Evolutionary conservation across 2,329 filamentous ascomycete genomes (phyloP), one percentile per base, ranked within the genome.

Genomic region (Fusarium concolor): DNA sequence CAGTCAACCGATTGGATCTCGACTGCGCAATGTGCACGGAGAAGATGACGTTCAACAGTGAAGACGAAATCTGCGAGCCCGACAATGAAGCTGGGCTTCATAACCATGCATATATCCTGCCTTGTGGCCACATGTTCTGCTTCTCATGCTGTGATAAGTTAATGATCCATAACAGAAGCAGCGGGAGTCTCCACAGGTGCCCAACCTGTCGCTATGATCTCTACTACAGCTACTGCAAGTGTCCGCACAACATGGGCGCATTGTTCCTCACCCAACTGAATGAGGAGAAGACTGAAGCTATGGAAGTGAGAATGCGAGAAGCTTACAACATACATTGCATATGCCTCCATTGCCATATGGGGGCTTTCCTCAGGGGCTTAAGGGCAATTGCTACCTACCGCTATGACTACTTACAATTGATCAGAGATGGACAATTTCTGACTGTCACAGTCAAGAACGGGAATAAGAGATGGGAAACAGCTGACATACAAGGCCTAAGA

Each of bases 51-150:
- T 4, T 17, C 1, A 18, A 35, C 7, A 31, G 20, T 10, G 38
- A 59, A 3, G 24, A 54, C 4, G 7, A 22, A 2, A 7, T n/a
- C 8, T 5, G 14, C 22, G 29, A 42, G 2, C 26, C 10, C 17
- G 5, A 33, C 2, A 12, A 31, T 43, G 31, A 6, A 33, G 11
- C 20, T 15, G 14, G 24, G 14, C 11, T 56, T 41, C 29, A 37
- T 12, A 39, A 51, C 1, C 18, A 20, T 26, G 58, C 58, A 1
- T 33, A 6, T 11, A 29, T 65, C 6, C 18, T 68, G 0, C 33
- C 49, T 12, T 65, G 65, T 6, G 58, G 44, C 0, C 65, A 68
- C 11, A 68, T 67, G 2, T 41, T 68, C n/a, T 65, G 65, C 2
- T n/a, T 28, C 15, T 11, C n/a, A 0, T 67, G 65, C 39, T 12